Percentiles rank a stretch among this genome's conserved stretches.
Evolutionary conservation across 345 rosid species (phyloP).

Genomic region (Melastoma malabathricum): DNA sequence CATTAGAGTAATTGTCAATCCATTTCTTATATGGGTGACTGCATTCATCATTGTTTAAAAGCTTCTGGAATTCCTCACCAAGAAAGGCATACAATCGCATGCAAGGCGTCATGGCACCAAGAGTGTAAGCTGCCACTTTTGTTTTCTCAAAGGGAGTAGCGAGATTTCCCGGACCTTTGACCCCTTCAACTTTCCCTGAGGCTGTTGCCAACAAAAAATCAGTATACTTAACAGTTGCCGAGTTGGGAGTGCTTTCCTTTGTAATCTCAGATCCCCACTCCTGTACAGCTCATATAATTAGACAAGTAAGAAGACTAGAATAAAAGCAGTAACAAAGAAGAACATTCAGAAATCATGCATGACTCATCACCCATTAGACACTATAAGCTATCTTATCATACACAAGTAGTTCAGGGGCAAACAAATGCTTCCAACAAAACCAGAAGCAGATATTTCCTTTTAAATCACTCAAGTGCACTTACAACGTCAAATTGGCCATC

Average conservation of each 20-base stretch:
- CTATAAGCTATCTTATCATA: too few species aligned
- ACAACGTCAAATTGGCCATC: too few species aligned
- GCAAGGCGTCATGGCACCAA: constrained; percentile 95
- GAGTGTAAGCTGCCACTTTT: constrained; percentile 90
- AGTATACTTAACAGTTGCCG: constrained; percentile 66
- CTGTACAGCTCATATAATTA: constrained; percentile 35
- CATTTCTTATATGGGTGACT: constrained; percentile 77
- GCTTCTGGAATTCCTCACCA: constrained; percentile 56
- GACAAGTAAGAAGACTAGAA: constrained; percentile 3
- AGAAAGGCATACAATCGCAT: constrained; percentile 84
- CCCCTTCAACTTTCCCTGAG: constrained; percentile 89
- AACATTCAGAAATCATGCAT: neutral
- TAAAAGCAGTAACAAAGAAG: neutral
- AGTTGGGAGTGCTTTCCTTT: constrained; percentile 36
- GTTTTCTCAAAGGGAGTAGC: constrained; percentile 96
- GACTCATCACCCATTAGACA: too few species aligned
- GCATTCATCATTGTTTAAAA: constrained; percentile 29
- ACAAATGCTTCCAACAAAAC: too few species aligned
- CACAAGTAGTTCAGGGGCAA: too few species aligned
- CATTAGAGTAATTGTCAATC: constrained; percentile 67
- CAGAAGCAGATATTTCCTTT: too few species aligned
- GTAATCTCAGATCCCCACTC: constrained; percentile 64
- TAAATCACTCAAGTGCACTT: too few species aligned
- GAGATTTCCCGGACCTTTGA: constrained; percentile 81
- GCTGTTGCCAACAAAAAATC: constrained; percentile 92